Evolutionary conservation across 768 basidiomycete species (phyloP).

Genomic region (Boletellus emodensis): DNA sequence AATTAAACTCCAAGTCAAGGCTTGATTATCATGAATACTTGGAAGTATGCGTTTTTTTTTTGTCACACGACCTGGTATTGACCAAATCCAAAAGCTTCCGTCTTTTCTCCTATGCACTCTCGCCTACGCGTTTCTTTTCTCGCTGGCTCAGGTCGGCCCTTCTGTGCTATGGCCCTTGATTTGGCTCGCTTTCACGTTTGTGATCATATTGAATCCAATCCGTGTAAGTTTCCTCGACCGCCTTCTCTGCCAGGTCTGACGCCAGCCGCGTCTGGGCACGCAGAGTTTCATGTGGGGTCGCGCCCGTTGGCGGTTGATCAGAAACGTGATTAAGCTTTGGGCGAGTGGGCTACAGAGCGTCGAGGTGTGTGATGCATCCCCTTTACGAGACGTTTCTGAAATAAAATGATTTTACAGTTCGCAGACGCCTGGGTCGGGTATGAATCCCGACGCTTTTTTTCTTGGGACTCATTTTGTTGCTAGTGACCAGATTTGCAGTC

Average conservation of each 20-base stretch:
- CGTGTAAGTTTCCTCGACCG: slow-evolving; percentile 38
- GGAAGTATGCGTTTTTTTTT: slow-evolving; percentile 41
- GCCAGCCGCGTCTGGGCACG: slow-evolving; percentile 37
- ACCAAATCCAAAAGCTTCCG: slow-evolving; percentile 53
- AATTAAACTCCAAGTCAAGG: slow-evolving; percentile 64
- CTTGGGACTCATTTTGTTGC: not conserved
- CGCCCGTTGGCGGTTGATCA: slow-evolving; percentile 74
- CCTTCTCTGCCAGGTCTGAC: not conserved
- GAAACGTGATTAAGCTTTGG: slow-evolving; percentile 57
- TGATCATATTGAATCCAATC: slow-evolving; percentile 72
- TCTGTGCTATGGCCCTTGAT: slow-evolving; percentile 76
- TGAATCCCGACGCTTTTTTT: slow-evolving; percentile 12
- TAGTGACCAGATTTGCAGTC: slow-evolving; percentile 79
- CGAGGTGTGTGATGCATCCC: slow-evolving; percentile 46
- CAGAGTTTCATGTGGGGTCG: slow-evolving; percentile 36
- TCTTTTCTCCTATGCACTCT: slow-evolving; percentile 67
- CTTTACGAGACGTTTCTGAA: not conserved
- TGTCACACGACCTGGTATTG: not conserved
- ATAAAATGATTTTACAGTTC: slow-evolving; percentile 43
- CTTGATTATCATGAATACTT: slow-evolving; percentile 79
- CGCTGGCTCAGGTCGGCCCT: slow-evolving; percentile 62
- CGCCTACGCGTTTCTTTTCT: slow-evolving; percentile 79
- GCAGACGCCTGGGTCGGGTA: slow-evolving; percentile 88
- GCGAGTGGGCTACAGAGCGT: slow-evolving; percentile 67
- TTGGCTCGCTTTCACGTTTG: slow-evolving; percentile 66